Conservation (phyloP, 345 rosid genomes). For the Corchorus capsularis region DNA sequence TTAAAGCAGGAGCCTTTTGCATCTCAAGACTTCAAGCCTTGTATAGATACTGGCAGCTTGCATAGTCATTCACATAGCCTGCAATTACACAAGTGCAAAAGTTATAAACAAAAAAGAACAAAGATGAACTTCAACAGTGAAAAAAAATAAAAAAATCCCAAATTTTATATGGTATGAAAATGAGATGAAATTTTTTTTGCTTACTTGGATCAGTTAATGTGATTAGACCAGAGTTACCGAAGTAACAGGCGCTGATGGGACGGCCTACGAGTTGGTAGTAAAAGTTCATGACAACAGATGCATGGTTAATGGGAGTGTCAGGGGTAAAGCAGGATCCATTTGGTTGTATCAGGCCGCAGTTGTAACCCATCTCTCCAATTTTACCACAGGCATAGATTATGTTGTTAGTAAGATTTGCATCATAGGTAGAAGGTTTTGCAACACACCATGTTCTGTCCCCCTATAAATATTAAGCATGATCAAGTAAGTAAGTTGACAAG, state of each 20-base stretch:
- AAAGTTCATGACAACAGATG: conserved; percentile 11
- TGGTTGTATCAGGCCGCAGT: neutral
- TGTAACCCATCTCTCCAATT: neutral
- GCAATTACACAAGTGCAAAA: neutral
- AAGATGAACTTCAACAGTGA: neutral
- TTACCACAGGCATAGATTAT: neutral
- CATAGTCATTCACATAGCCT: conserved; percentile 26
- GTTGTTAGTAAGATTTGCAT: neutral
- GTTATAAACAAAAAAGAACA: neutral
- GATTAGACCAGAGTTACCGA: conserved; percentile 4
- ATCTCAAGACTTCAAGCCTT: neutral
- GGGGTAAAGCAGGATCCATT: neutral
- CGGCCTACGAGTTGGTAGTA: conserved; percentile 1
- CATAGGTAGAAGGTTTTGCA: conserved; percentile 13
- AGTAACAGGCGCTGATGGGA: neutral
- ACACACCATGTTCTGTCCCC: conserved; percentile 11
- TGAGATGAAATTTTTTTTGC: neutral
- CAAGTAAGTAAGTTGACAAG: neutral
- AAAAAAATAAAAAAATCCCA: neutral
- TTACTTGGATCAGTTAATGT: conserved; percentile 14
- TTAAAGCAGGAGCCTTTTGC: neutral
- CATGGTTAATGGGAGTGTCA: conserved; percentile 18
- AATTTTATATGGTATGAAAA: neutral
- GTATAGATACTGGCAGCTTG: conserved; percentile 9
- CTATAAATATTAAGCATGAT: neutral